Percentiles rank a stretch among this genome's conserved stretches.
Evolutionary conservation across 2,329 filamentous ascomycete species (phyloP).

Genomic region (Alternaria metachromatica): DNA sequence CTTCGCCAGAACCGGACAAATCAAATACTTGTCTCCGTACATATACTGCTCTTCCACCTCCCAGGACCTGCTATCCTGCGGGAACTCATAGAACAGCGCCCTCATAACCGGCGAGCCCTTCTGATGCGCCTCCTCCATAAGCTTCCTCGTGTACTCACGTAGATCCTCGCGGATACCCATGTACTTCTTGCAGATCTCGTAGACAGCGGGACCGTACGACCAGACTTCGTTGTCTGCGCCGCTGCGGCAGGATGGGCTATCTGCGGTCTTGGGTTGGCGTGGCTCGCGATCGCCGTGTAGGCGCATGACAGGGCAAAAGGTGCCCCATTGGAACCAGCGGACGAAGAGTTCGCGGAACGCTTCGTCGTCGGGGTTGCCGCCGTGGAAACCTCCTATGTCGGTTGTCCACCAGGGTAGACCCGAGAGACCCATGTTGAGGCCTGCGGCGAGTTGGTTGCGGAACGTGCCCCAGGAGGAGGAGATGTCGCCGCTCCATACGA

Average conservation of each 20-base stretch:
- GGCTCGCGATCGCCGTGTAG: slow-evolving; percentile 72
- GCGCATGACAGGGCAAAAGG: slow-evolving; percentile 72
- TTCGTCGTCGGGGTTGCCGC: slow-evolving; percentile 63
- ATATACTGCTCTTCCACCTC: slow-evolving; percentile 67
- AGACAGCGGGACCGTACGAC: slow-evolving; percentile 68
- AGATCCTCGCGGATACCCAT: slow-evolving; percentile 65
- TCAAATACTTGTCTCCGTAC: slow-evolving; percentile 66
- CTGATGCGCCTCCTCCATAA: slow-evolving; percentile 68
- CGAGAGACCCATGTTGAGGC: slow-evolving; percentile 69
- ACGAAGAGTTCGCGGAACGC: slow-evolving; percentile 69
- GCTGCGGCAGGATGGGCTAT: slow-evolving; percentile 47
- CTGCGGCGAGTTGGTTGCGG: slow-evolving; percentile 66
- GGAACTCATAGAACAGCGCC: slow-evolving; percentile 70
- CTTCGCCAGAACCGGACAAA: slow-evolving; percentile 62
- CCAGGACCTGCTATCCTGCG: slow-evolving; percentile 62
- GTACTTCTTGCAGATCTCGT: slow-evolving; percentile 66
- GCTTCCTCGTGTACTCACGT: slow-evolving; percentile 62
- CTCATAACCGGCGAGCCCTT: slow-evolving; percentile 68
- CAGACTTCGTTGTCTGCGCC: slow-evolving; percentile 70
- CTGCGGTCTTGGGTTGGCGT: slow-evolving; percentile 54
- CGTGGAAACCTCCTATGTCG: slow-evolving; percentile 74
- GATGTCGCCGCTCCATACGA: slow-evolving; percentile 73
- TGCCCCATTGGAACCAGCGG: slow-evolving; percentile 73
- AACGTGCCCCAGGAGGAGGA: slow-evolving; percentile 68
- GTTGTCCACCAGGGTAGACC: slow-evolving; percentile 74